Evolutionary conservation across 2,329 filamentous ascomycete species (phyloP).

Genomic region (Thielaviopsis euricoi): DNA sequence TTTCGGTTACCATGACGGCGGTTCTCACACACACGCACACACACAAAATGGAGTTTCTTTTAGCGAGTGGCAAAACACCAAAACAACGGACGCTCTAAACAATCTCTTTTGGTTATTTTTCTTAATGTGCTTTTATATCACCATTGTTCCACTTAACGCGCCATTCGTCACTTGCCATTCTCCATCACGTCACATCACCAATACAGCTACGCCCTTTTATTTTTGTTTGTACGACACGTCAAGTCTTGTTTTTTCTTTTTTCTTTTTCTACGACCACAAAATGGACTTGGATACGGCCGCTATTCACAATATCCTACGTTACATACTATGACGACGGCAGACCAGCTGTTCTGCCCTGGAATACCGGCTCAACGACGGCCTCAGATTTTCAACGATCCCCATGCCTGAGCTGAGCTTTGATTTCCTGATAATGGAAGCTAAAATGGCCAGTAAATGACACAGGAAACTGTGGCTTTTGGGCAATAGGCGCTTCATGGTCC

Average conservation of each 20-base stretch:
- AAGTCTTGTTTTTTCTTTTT: background rate
- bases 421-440: too few species aligned
- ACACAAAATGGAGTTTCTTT: conserved; percentile 10
- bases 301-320: too few species aligned
- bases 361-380: too few species aligned
- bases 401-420: too few species aligned
- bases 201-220: background rate
- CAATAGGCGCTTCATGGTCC: too few species aligned
- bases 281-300: too few species aligned
- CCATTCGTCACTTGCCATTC: background rate
- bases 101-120: background rate
- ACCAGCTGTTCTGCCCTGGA: too few species aligned
- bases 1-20: conserved; percentile 5
- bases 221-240: background rate
- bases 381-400: too few species aligned
- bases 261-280: background rate
- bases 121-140: conserved; percentile 2
- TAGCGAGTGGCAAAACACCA: conserved; percentile 6
- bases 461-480: too few species aligned
- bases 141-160: background rate
- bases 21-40: conserved; percentile 6
- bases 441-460: too few species aligned
- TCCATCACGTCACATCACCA: background rate
- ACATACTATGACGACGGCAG: too few species aligned
- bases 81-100: background rate